Percentiles rank a stretch among this genome's conserved stretches.
Conservation (phyloP, 371 early-diverging fungal genomes). For the Thermomucor indicae-seudaticae region DNA sequence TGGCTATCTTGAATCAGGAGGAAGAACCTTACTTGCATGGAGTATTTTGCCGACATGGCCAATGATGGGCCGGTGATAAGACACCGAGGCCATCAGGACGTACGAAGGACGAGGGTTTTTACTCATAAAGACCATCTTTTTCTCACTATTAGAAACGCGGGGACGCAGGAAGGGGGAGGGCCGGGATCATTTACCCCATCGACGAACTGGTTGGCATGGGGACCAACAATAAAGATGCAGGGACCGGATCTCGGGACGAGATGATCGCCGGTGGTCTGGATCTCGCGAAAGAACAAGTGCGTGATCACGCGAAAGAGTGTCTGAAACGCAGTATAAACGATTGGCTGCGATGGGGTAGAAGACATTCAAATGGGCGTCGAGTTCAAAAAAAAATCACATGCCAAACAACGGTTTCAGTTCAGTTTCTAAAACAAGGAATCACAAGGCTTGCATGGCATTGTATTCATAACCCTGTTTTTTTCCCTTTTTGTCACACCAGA, state of each 20-base stretch:
- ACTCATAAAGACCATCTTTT: constrained; percentile 71
- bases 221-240: constrained; percentile 92
- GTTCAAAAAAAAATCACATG: too few relatives aligned
- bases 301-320: constrained; percentile 9
- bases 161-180: too few relatives aligned
- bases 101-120: constrained; percentile 76
- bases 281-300: constrained; percentile 86
- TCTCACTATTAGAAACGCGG: too few relatives aligned
- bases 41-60: constrained; percentile 78
- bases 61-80: constrained; percentile 76
- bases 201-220: constrained; percentile 96
- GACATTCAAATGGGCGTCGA: too few relatives aligned
- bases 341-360: constrained; percentile 5
- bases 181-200: too few relatives aligned
- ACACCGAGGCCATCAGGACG: constrained; percentile 81
- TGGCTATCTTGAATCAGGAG: too few relatives aligned
- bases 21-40: constrained; percentile 54
- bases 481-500: not conserved
- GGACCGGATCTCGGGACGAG: constrained; percentile 82
- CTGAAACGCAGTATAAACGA: constrained; percentile 9
- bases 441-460: too few relatives aligned
- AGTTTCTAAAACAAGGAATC: too few relatives aligned
- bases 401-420: too few relatives aligned
- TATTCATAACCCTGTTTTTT: not conserved
- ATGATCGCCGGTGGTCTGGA: constrained; percentile 80